Base-by-base conservation (phyloP, 176 grass and related monocot species). In the Paspalum notatum region DNA sequence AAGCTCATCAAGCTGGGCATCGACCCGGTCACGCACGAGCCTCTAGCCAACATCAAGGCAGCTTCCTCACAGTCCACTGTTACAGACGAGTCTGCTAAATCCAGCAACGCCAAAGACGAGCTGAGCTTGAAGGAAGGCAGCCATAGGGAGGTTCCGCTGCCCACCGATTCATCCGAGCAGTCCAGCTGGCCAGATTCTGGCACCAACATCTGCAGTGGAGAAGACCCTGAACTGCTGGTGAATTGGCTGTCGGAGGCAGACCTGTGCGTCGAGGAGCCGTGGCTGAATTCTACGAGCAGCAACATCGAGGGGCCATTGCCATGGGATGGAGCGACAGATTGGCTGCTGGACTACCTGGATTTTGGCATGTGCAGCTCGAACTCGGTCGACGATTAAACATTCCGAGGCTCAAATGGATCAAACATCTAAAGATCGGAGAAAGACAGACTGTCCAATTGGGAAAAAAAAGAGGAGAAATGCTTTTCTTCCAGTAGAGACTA, bases 271-370 rank as follows among this genome's bases (percentile, higher is more conserved):
- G 89, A 90, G 9, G 87, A 91, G 66, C 72, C 84, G 5, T 95
- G 89, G 92, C 55, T 85, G 4, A n/a, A 75, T 68, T 86, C 78
- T 66, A 22, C 51, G 0, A 58, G 62, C 32, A 25, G 46, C 24
- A 82, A 76, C 7, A 20, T 66, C 10, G 11, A 52, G 11, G 57
- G 15, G 7, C 66, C 58, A 0, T 78, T 71, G 18, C 48, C 58
- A 16, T 83, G 64, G 48, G 80, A 87, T 9, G 85, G 80, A 78
- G 24, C 85, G 43, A 84, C 59, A 26, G 91, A 97, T 21, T 97
- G 94, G 94, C 80, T 97, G 74, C 84, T 93, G 66, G 94, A 97
- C 65, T 97, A 91, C 76, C 89, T 88, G 79, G 67, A 85, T 62
- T 75, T 84, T 50, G 85, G 21, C 49, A 83, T 76, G 32, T 77